phyloP scores from a whole-genome alignment of 768 basidiomycete genomes.

The Suillus tomentosus region DNA sequence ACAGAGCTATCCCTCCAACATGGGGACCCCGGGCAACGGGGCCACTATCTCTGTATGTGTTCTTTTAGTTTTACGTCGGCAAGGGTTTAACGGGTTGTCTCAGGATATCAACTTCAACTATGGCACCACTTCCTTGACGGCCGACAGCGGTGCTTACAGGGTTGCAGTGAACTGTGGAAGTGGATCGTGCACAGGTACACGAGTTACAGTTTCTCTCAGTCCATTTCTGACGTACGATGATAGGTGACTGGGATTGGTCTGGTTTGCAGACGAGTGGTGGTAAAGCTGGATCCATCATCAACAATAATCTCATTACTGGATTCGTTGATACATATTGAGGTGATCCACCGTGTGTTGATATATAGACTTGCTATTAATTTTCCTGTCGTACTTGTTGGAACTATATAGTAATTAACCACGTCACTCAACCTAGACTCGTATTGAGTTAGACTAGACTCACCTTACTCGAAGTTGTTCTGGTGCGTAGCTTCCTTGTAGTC shows the following conservation, averaged over 20 bases:
- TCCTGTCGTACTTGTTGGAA: too few relatives aligned
- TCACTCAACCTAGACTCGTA: too few relatives aligned
- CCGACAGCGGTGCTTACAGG: conserved; percentile 43
- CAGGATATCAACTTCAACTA: conserved; percentile 53
- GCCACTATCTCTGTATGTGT: conserved; percentile 55
- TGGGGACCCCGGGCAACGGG: conserved; percentile 58
- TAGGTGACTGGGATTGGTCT: conserved; percentile 56
- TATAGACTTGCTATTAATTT: too few relatives aligned
- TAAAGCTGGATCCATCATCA: conserved; percentile 33
- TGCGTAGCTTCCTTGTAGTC: too few relatives aligned
- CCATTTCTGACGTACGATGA: conserved; percentile 1
- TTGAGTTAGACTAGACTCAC: too few relatives aligned
- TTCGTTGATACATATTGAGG: conserved; percentile 22
- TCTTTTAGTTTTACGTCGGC: background rate
- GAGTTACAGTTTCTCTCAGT: background rate
- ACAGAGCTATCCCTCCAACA: conserved; percentile 56
- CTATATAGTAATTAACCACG: too few relatives aligned
- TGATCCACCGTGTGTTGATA: too few relatives aligned
- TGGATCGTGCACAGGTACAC: conserved; percentile 50
- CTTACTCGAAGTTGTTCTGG: too few relatives aligned
- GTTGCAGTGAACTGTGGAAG: conserved; percentile 60
- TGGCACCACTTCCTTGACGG: conserved; percentile 43
- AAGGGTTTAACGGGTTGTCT: background rate
- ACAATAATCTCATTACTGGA: conserved; percentile 35
- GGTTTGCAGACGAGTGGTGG: conserved; percentile 48